A percentile compares a stretch with the other conserved stretches of the same genome.
These are phyloP conservation scores for Aspergillus biplanus DNA, from an alignment of 495 filamentous ascomycete species.

Conservation along the genomic window DNA sequence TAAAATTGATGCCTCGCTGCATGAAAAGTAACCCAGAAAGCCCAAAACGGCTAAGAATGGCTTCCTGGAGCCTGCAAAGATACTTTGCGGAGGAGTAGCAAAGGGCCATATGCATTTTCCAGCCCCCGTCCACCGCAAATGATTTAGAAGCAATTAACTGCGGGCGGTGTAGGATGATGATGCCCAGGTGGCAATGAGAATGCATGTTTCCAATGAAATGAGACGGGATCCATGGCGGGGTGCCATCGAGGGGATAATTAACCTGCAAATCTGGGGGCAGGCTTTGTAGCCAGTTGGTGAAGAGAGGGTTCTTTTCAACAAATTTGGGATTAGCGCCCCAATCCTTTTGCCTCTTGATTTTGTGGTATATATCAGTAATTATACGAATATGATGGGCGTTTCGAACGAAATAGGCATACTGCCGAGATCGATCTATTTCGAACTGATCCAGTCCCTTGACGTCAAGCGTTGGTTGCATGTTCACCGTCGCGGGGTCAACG, in stretches of 20 bases:
- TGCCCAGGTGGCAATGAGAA: conserved; percentile 84
- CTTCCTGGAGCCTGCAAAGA: conserved; percentile 90
- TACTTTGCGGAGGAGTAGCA: conserved; percentile 87
- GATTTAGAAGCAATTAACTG: conserved; percentile 80
- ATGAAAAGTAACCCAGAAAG: conserved; percentile 86
- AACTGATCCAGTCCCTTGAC: conserved; percentile 70
- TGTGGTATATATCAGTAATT: conserved; percentile 74
- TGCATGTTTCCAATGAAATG: conserved; percentile 94
- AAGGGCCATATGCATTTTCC: conserved; percentile 85
- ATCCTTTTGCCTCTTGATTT: conserved; percentile 80
- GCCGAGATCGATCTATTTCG: conserved; percentile 76
- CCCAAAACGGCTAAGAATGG: conserved; percentile 75
- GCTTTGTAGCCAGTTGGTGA: conserved; percentile 73
- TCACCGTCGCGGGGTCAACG: conserved; percentile 74
- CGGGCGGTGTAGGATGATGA: conserved; percentile 88
- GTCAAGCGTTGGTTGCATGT: conserved; percentile 68
- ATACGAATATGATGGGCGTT: conserved; percentile 78
- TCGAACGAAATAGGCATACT: conserved; percentile 79
- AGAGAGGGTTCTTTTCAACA: conserved; percentile 71
- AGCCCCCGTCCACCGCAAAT: conserved; percentile 70
- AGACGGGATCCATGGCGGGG: conserved; percentile 82
- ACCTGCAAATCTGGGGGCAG: conserved; percentile 82
- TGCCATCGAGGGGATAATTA: conserved; percentile 75
- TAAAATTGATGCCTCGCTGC: conserved; percentile 93
- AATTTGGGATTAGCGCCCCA: conserved; percentile 91